phyloP scores from a whole-genome alignment of 208 protist genomes.

The Acanthamoeba healyi region DNA sequence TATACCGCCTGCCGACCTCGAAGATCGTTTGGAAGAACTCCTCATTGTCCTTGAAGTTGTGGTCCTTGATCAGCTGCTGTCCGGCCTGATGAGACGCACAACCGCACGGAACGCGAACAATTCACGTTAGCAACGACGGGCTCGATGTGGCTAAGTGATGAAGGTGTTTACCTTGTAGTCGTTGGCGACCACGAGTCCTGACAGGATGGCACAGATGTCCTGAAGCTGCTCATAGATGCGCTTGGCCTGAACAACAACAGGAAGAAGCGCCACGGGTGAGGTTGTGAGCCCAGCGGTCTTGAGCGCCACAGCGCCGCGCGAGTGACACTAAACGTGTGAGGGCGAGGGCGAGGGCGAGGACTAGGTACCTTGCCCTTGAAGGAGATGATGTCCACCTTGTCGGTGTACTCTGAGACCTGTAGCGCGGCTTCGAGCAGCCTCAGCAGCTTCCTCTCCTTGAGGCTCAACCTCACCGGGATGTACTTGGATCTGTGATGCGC shows the following conservation, averaged over 20 bases:
- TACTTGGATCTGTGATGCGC: conserved; percentile 84
- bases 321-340: background rate
- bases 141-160: no score
- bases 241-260: conserved; percentile 33
- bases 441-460: conserved; percentile 87
- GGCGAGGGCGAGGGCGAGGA: no score
- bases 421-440: conserved; percentile 88
- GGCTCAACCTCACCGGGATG: conserved; percentile 87
- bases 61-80: conserved; percentile 86
- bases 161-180: conserved; percentile 73
- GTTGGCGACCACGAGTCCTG: conserved; percentile 85
- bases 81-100: conserved; percentile 74
- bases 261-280: no score
- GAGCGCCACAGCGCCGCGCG: background rate
- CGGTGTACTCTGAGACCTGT: conserved; percentile 89
- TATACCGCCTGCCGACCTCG: conserved; percentile 97
- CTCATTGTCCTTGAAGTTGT: conserved; percentile 85
- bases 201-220: conserved; percentile 89
- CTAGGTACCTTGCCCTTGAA: conserved; percentile 25
- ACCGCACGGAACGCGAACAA: background rate
- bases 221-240: conserved; percentile 85
- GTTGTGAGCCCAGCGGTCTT: no score
- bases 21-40: conserved; percentile 94
- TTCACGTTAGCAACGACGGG: background rate
- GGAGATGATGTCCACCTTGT: conserved; percentile 82